These are phyloP conservation scores for Ambrosiella cleistominuta DNA, from an alignment of 2,329 filamentous ascomycete genomes.

Conservation along the genomic window DNA sequence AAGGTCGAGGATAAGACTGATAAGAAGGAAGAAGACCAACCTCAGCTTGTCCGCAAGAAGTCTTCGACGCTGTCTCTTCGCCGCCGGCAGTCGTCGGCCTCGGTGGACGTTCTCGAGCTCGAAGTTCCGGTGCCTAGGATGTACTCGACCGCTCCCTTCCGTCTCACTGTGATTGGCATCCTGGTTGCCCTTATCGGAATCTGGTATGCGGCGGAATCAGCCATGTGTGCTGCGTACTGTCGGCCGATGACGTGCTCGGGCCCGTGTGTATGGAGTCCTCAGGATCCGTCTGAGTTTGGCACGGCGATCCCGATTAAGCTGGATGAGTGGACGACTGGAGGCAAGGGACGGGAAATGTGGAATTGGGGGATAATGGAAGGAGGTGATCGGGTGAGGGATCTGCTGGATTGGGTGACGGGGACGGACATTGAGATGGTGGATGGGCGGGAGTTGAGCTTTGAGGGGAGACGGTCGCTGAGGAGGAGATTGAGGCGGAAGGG, in stretches of 20 bases:
- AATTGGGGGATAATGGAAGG: slow-evolving; percentile 26
- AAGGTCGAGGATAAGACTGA: neutral
- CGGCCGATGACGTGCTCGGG: slow-evolving; percentile 32
- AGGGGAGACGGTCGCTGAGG: slow-evolving; percentile 30
- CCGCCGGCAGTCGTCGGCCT: slow-evolving; percentile 6
- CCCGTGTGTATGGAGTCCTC: slow-evolving; percentile 36
- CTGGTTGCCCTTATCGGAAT: slow-evolving; percentile 25
- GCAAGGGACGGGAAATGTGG: slow-evolving; percentile 26
- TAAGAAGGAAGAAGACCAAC: neutral
- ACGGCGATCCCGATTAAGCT: slow-evolving; percentile 42
- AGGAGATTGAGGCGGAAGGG: slow-evolving; percentile 29
- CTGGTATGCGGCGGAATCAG: slow-evolving; percentile 39
- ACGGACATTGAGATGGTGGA: slow-evolving; percentile 27
- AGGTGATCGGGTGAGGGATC: slow-evolving; percentile 30
- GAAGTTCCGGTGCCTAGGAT: slow-evolving; percentile 30
- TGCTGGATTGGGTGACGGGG: slow-evolving; percentile 26
- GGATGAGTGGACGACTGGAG: slow-evolving; percentile 42
- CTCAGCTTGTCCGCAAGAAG: slow-evolving; percentile 1
- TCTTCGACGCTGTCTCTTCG: slow-evolving; percentile 6
- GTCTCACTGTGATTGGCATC: slow-evolving; percentile 31
- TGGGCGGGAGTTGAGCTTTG: slow-evolving; percentile 17
- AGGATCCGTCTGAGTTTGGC: slow-evolving; percentile 42
- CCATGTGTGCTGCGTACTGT: slow-evolving; percentile 36
- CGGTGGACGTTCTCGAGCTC: slow-evolving; percentile 20
- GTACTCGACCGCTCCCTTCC: slow-evolving; percentile 28